Evolutionary conservation across 768 basidiomycete genomes (phyloP), one percentile per base, ranked within the genome.

Genomic region (Boletus pseudopeckii): DNA sequence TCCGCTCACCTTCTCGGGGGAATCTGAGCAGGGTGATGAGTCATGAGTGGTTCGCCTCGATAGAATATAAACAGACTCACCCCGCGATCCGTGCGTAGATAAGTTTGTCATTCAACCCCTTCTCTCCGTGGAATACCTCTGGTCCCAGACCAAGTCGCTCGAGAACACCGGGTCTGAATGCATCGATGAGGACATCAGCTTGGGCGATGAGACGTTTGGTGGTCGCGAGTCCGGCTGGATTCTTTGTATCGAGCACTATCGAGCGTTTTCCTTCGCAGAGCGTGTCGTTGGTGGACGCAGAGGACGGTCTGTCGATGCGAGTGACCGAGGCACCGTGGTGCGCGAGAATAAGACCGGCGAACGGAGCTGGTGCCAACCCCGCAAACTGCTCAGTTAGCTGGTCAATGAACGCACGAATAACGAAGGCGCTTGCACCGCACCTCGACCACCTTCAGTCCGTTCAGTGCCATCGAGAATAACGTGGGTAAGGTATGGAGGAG

Each of bases 121-220:
- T 57, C 17, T 40, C 59, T 45, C 73, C 82, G 17, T 90, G 71
- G 62, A 92, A 90, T 4, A 85, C 75, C 5, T 86, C 81, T 1
- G 90, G 91, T 11, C 88, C 90, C 17, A 93, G 73, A 2, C 86
- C 86, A 30, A 91, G 72, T 54, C 80, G 78, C 64, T 93, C 90
- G 72, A 92, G 76, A 2, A 92, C 88, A 1, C 90, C 91, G 46
- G 90, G 89, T 44, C 90, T 75, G 67, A 88, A 93, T 1, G 91
- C 84, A 64, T 93, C 90, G 61, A 93, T 88, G 42, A 92, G 72
- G 15, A 92, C 78, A 67, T 93, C 90, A n/a, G 88, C 86, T 34
- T 76, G 68, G 28, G 73, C 66, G 22, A 92, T 79, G 53, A 93
- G 74, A 42, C 74, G 79, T 65, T 77, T 77, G 51, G 86, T 64